Percentiles rank a stretch among this genome's conserved stretches.
Conservation (phyloP, 2,329 filamentous ascomycete species). For the Phialemoniopsis sp. region DNA sequence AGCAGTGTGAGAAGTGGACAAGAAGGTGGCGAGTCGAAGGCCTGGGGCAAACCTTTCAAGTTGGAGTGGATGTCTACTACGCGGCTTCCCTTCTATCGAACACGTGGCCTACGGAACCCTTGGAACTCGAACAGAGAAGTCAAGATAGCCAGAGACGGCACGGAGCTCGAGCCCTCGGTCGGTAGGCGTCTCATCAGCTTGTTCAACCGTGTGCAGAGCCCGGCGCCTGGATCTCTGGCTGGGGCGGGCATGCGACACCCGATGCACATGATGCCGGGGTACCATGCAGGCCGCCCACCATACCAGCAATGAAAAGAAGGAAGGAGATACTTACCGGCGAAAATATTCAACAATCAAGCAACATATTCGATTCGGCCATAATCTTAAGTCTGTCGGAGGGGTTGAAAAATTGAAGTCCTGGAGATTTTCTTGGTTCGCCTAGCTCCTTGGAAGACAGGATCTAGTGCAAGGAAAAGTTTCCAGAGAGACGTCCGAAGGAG, state of each 20-base stretch:
- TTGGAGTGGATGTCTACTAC: constrained; percentile 86
- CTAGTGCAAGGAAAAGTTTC: too few species aligned
- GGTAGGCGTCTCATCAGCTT: constrained; percentile 73
- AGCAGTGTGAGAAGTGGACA: constrained; percentile 31
- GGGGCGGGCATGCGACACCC: constrained; percentile 5
- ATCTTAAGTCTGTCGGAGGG: too few species aligned
- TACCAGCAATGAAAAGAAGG: constrained; percentile 21
- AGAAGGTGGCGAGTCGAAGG: constrained; percentile 50
- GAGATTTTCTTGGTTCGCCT: too few species aligned
- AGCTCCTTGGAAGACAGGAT: too few species aligned
- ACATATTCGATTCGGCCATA: not conserved
- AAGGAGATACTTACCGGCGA: not conserved
- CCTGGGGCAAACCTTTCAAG: constrained; percentile 88
- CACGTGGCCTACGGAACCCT: constrained; percentile 80
- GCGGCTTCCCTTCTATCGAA: constrained; percentile 82
- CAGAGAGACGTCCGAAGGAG: not conserved
- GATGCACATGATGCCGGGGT: constrained; percentile 30
- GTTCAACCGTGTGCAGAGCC: constrained; percentile 59
- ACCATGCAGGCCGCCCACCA: constrained; percentile 26
- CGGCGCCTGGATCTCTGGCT: constrained; percentile 20
- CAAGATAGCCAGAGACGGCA: constrained; percentile 93
- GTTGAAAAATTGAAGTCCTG: too few species aligned
- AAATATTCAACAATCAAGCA: constrained; percentile 1
- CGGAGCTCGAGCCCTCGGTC: constrained; percentile 80
- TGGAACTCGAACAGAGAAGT: constrained; percentile 96